Percentiles rank a stretch among this genome's conserved stretches.
phyloP scores from a whole-genome alignment of 768 basidiomycete species.

The Kwoniella shandongensis region DNA sequence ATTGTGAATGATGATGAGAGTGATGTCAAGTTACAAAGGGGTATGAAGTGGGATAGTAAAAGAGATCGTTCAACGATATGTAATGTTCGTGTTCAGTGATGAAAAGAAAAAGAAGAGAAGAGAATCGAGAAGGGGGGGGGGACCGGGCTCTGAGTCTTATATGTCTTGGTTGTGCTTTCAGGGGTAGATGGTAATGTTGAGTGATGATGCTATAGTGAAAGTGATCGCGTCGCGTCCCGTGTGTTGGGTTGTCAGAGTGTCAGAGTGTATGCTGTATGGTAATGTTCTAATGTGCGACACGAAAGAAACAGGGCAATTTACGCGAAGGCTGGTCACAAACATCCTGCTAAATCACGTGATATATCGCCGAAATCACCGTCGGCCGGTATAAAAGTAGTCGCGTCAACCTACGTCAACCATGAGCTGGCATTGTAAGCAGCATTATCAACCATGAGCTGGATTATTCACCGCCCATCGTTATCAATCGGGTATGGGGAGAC shows the following conservation, averaged over 20 bases:
- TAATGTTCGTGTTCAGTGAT: slow-evolving; percentile 16
- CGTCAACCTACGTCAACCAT: slow-evolving; percentile 19
- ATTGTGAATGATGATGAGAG: slow-evolving; percentile 27
- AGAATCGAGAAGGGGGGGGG: background rate
- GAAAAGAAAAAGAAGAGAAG: slow-evolving; percentile 11
- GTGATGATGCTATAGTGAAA: background rate
- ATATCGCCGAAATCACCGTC: slow-evolving; percentile 11
- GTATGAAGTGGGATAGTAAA: background rate
- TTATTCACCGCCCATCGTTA: background rate
- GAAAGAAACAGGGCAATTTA: slow-evolving; percentile 12
- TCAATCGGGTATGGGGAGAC: no score
- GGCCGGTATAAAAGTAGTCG: background rate
- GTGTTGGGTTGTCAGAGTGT: background rate
- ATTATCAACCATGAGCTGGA: slow-evolving; percentile 8
- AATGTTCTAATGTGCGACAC: slow-evolving; percentile 7
- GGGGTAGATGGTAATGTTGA: slow-evolving; percentile 1
- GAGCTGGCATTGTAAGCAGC: slow-evolving; percentile 11
- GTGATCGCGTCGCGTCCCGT: slow-evolving; percentile 4
- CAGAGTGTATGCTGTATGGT: slow-evolving; percentile 5
- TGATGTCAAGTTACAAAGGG: slow-evolving; percentile 9
- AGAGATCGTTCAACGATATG: slow-evolving; percentile 18
- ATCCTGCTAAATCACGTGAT: slow-evolving; percentile 17
- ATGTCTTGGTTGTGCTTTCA: slow-evolving; percentile 3
- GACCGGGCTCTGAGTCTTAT: slow-evolving; percentile 13
- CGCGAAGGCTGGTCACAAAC: slow-evolving; percentile 15